phyloP scores from a whole-genome alignment of 129 eudicot species.

The Dittrichia graveolens region DNA sequence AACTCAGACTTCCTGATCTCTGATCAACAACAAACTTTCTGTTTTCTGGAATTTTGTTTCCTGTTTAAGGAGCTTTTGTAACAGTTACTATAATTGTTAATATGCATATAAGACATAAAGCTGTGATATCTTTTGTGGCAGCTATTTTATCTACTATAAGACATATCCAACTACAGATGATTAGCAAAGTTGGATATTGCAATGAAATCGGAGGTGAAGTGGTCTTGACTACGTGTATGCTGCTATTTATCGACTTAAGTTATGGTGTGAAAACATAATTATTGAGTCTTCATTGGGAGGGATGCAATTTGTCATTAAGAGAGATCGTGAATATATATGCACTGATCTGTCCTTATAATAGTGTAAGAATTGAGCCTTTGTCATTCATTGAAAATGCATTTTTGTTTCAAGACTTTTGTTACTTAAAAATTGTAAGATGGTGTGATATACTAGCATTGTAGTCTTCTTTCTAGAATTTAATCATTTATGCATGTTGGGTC shows the following conservation, averaged over 20 bases:
- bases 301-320: constrained; percentile 1
- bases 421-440: too few species aligned
- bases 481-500: too few species aligned
- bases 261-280: constrained; percentile 5
- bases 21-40: constrained; percentile 3
- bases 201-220: constrained; percentile 5
- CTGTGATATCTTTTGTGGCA: constrained; percentile 14
- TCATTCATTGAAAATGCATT: not conserved
- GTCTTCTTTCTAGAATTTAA: too few species aligned
- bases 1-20: constrained; percentile 4
- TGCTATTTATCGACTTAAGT: constrained; percentile 19
- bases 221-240: not conserved
- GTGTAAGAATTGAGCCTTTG: constrained; percentile 8
- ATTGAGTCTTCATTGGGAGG: not conserved
- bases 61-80: not conserved
- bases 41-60: constrained; percentile 12
- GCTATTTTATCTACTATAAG: not conserved
- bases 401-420: not conserved
- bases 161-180: constrained; percentile 11
- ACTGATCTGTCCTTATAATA: not conserved
- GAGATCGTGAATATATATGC: not conserved
- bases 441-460: too few species aligned
- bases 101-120: not conserved
- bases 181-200: not conserved
- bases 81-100: constrained; percentile 16